Percentiles rank a stretch among this genome's conserved stretches.
Evolutionary conservation across 2,329 filamentous ascomycete genomes (phyloP).

Genomic region (Talaromyces sp.): DNA sequence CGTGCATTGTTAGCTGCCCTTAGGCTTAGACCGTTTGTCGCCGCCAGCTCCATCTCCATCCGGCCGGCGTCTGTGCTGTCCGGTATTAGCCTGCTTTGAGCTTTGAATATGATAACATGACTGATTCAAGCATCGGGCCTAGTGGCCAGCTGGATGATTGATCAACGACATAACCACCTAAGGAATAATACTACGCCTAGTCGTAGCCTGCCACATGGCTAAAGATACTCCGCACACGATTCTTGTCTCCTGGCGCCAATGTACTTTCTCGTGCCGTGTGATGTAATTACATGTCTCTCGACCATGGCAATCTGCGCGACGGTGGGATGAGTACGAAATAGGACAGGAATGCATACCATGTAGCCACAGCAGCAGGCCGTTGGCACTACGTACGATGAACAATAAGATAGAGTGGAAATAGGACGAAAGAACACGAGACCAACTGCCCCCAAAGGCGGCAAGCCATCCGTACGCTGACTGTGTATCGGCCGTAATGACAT

Average conservation of each 20-base stretch:
- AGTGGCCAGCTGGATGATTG: background rate
- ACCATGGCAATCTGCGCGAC: too few relatives aligned
- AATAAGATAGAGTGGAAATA: background rate
- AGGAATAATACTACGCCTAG: background rate
- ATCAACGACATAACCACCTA: background rate
- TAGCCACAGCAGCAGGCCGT: background rate
- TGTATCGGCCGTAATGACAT: background rate
- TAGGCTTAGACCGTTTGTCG: constrained; percentile 32
- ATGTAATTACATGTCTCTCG: too few relatives aligned
- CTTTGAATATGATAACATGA: constrained; percentile 7
- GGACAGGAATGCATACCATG: background rate
- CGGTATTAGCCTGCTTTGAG: constrained; percentile 12
- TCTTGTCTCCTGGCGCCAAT: background rate
- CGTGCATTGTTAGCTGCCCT: constrained; percentile 21
- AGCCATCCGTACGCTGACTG: constrained; percentile 9
- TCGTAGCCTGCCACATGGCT: background rate
- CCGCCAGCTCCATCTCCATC: constrained; percentile 29
- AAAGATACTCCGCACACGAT: background rate
- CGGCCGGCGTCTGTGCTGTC: constrained; percentile 27
- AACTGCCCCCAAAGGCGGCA: constrained; percentile 6
- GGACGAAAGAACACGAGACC: constrained; percentile 9
- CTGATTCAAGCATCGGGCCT: background rate
- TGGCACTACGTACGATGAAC: background rate
- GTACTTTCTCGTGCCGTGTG: background rate
- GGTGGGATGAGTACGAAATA: background rate